Base-by-base conservation (phyloP, 2,329 filamentous ascomycete species). In the Pseudogymnoascus sp. region DNA sequence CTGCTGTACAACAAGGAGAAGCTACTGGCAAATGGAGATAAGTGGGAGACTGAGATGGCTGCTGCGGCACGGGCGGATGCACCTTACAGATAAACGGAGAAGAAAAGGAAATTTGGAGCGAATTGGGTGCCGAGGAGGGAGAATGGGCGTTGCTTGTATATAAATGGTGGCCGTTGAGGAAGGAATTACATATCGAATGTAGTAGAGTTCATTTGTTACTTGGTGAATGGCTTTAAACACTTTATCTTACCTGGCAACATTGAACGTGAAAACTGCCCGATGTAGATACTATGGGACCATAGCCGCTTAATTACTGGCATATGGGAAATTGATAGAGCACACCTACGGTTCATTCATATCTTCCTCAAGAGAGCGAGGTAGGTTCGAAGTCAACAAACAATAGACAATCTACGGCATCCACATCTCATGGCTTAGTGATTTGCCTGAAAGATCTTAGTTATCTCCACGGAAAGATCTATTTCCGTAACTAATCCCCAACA, bases 1-100 rank as follows among this genome's bases (percentile, higher is more conserved):
- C 80, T 97, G 72, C 78, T 97, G 72, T 97, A 97, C 82, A 97
- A 97, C 82, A 97, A 97, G 85, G 85, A 96, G 82, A 96, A 96
- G 80, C 79, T 96, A 68, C 78, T 96, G 67, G 80, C 90, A 69
- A 96, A 96, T 74, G 91, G 92, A 72, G 92, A 96, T 80, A 93
- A 93, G 79, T 99, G 95, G 95, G 95, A 99, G 81, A 93, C 95
- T 6, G 95, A 99, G 79, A 82, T 99, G 73, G 93, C 93, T 1
- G 93, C 95, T 64, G 87, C 86, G 69, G 95, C 95, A 74, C 88
- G 92, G 73, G 95, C 95, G 66, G 95, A 99, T 82, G 87, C 93
- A 63, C 93, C 93, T 61, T 97, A 93, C 81, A 85, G 90, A 83
- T 93, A 87, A 82, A 68, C n/a, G 29, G 24, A 26, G 26, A 7